phyloP scores from a whole-genome alignment of 2,329 filamentous ascomycete species.

The Trichoderma sp. region DNA sequence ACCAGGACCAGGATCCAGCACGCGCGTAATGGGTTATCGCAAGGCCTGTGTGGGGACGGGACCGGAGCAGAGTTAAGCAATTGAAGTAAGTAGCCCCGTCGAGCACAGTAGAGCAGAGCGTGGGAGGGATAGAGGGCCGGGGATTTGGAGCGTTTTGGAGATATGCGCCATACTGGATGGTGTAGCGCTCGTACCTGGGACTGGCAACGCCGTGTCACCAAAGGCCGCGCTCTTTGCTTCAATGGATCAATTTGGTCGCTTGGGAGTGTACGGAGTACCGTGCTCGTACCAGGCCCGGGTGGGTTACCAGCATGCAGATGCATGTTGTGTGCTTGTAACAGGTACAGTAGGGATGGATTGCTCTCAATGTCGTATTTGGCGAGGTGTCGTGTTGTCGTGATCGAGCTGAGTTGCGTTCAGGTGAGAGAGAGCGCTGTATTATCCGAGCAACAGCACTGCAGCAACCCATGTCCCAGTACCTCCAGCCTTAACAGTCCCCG shows the following conservation, averaged over 20 bases:
- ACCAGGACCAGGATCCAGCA: constrained; percentile 3
- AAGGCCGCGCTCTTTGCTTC: neutral
- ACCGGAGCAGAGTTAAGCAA: neutral
- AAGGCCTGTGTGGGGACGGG: neutral
- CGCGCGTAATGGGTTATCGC: constrained; percentile 16
- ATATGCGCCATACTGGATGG: constrained; percentile 11
- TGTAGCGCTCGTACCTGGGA: constrained; percentile 3
- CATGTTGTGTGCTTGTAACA: neutral
- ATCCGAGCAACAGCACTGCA: neutral
- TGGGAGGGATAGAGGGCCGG: neutral
- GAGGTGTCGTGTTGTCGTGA: neutral
- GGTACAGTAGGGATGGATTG: neutral
- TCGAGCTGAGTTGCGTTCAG: neutral
- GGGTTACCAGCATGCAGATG: neutral
- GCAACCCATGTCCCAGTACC: neutral
- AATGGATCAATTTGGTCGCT: neutral
- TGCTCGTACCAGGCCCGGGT: neutral
- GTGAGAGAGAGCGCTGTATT: neutral
- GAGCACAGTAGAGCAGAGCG: neutral
- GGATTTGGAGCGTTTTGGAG: neutral
- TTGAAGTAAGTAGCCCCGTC: neutral
- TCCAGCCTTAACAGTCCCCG: neutral
- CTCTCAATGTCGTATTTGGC: neutral
- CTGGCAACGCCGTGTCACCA: neutral
- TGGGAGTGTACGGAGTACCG: neutral